Evolutionary conservation across 23 red algal genomes (phyloP), one percentile per base, ranked within the genome.

Genomic region (Agarophyton chilense): DNA sequence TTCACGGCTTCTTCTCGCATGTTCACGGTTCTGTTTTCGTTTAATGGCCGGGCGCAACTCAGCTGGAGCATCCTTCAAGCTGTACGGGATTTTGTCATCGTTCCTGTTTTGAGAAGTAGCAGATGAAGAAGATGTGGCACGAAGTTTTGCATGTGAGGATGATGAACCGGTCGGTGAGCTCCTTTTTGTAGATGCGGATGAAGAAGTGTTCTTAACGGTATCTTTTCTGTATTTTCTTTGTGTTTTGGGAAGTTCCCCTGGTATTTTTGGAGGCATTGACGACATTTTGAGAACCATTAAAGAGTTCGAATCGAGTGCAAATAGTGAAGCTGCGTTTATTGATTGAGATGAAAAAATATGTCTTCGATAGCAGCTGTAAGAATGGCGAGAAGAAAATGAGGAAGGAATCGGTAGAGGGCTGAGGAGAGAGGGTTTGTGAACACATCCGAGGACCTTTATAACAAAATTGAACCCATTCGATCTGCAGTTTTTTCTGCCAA

Each of bases 1-100:
- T 56, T 80, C 77, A 52, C 77, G 77, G 29, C 51, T 58, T 50
- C 77, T 22, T 43, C 49, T 80, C 1, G 77, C 77, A 80, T 61
- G 50, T 50, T 80, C 77, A 2, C 54, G 24, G 46, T 80, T 80
- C 36, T 80, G 77, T 14, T 61, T 55, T 2, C 77, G 39, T 40
- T 61, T 55, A 2, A 80, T 80, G 7, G 77, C 77, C 36, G 77
- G 33, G 18, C 77, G 77, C 32, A 80, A 25, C 35, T 80, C 77
- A 10, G 50, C 18, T 1, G 77, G 77, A 1, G 77, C 77, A 16
- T 80, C 36, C 35, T 61, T 55, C 18, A 80, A 25, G 32, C 77
- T 80, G 32, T 61, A 58, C 36, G 77, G 77, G 36, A 80, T 55
- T 34, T 80, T 10, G 19, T 80, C 68, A 49, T 74, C 68, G n/a